Evolutionary conservation across 768 basidiomycete genomes (phyloP).

Genomic region (Trametes sanguinea): DNA sequence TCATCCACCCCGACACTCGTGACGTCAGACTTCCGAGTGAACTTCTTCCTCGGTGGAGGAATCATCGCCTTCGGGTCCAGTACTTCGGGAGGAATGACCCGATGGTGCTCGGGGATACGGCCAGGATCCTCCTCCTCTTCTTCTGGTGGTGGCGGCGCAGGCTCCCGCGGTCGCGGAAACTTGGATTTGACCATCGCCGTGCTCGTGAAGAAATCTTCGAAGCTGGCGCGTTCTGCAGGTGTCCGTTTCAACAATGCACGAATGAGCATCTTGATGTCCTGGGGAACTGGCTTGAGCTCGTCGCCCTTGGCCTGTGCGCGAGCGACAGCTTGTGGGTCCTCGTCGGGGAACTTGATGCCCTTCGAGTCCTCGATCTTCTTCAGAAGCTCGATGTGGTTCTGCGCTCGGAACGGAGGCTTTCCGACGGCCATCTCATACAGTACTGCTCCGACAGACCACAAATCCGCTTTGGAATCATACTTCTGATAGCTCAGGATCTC

Average conservation of each 20-base stretch:
- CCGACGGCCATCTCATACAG: constrained; percentile 95
- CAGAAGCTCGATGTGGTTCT: constrained; percentile 93
- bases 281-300: constrained; percentile 61
- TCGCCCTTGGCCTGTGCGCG: constrained; percentile 49
- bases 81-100: constrained; percentile 76
- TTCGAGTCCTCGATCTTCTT: constrained; percentile 92
- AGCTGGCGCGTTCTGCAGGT: constrained; percentile 82
- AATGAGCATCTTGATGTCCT: constrained; percentile 88
- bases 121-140: constrained; percentile 34
- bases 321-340: constrained; percentile 60
- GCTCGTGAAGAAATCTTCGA: constrained; percentile 90
- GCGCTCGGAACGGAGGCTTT: constrained; percentile 90
- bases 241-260: constrained; percentile 79
- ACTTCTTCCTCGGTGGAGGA: constrained; percentile 80
- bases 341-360: constrained; percentile 93
- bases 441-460: constrained; percentile 98
- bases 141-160: constrained; percentile 33
- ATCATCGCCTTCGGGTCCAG: constrained; percentile 80
- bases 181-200: constrained; percentile 75
- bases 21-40: constrained; percentile 43
- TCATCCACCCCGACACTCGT: neutral
- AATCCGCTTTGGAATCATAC: constrained; percentile 96
- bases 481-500: constrained; percentile 97
- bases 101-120: constrained; percentile 70
- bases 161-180: constrained; percentile 58